Base-by-base conservation (phyloP, 2,329 filamentous ascomycete genomes). In the Venturia pyrina region DNA sequence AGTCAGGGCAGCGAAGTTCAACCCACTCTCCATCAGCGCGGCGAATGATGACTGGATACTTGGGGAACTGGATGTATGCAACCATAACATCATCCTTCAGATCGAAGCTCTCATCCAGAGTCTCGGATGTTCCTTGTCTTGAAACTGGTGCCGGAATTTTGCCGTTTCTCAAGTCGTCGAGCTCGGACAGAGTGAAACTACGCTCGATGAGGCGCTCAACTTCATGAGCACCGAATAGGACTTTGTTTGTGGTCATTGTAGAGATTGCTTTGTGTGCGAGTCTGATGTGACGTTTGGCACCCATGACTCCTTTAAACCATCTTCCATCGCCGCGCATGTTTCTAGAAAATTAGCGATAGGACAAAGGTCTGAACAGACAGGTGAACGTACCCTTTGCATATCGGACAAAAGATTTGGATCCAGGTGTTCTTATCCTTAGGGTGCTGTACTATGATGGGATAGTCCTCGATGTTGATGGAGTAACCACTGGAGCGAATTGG, bases 1-100 rank as follows among this genome's bases (percentile, higher is more conserved):
- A 62, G 24, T 28, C 40, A 62, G 60, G 60, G n/a, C 60, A 62
- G 37, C 60, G 60, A 37, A 62, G 60, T 37, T 62, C 60, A 2
- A 62, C 60, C 60, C 60, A 62, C n/a, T 41, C 28, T 40, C 60
- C 60, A 44, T 44, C 44, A 24, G 37, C 41, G 37, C 44, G 40
- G n/a, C 60, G 60, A 28, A 44, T 37, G 19, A 62, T 62, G 40
- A 32, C 37, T 3, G 60, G 60, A 24, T 48, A 62, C 40, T 44
- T 21, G 5, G 41, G 28, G 28, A 62, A 48, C 11, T 8, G 15
- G 13, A 24, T 37, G 32, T 59, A 59, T 19, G 53, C 53, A 37
- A 37, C 53, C 6, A 59, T 24, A 4, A 40, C 37, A 40, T 24
- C 15, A 37, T 59, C 53, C 53, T 59, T 59, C 5, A 37, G 7